A percentile compares a stretch with the other conserved stretches of the same genome.
Conservation (phyloP, 768 basidiomycete species). For the Tulasnella sp. region DNA sequence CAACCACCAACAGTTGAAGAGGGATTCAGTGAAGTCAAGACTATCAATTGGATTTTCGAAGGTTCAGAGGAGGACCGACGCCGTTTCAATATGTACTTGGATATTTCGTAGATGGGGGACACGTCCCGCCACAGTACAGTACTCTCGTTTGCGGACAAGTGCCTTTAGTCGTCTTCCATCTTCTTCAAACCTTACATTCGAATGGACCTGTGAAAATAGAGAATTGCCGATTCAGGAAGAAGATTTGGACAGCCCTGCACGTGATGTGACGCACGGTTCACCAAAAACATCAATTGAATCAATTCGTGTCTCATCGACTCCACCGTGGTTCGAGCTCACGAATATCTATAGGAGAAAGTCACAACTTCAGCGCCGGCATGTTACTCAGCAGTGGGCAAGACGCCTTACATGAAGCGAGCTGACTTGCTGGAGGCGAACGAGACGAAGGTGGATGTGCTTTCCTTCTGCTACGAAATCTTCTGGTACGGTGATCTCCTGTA, state of each 20-base stretch:
- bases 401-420: conserved; percentile 60
- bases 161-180: conserved; percentile 28
- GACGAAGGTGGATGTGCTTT: conserved; percentile 52
- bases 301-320: conserved; percentile 60
- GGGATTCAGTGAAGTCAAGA: conserved; percentile 72
- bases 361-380: not conserved
- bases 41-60: conserved; percentile 75
- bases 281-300: conserved; percentile 66
- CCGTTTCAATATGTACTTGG: conserved; percentile 29
- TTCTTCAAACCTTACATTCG: conserved; percentile 41
- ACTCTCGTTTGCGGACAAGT: not conserved
- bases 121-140: not conserved
- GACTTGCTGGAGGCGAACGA: conserved; percentile 67
- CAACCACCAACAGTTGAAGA: conserved; percentile 66
- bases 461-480: conserved; percentile 51
- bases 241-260: conserved; percentile 1
- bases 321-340: conserved; percentile 62
- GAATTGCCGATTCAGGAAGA: not conserved
- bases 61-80: conserved; percentile 65
- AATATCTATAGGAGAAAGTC: conserved; percentile 51
- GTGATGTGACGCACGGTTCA: conserved; percentile 47
- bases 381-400: not conserved
- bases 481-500: conserved; percentile 56
- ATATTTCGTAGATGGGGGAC: not conserved
- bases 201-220: conserved; percentile 40